Percentiles rank a stretch among this genome's conserved stretches.
phyloP scores from a whole-genome alignment of 306 rosid species.

The Echinosophora koreensis region DNA sequence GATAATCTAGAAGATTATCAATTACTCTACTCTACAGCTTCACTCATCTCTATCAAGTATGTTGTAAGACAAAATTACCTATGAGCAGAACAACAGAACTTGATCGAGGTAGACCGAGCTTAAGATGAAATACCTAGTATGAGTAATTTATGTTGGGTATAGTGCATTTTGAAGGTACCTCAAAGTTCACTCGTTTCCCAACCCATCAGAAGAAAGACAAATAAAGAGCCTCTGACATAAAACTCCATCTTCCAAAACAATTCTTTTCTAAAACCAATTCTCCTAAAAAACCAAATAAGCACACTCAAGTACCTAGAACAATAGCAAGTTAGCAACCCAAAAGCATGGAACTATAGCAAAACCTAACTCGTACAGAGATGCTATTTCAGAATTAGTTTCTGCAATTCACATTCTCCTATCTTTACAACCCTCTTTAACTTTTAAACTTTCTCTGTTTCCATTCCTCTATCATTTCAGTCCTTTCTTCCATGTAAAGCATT shows the following conservation, averaged over 20 bases:
- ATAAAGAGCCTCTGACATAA: not conserved
- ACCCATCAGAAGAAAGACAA: not conserved
- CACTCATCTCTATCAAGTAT: slow-evolving; percentile 13
- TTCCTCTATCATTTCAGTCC: not conserved
- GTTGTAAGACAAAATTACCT: not conserved
- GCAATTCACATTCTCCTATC: not conserved
- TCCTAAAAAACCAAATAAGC: slow-evolving; percentile 16
- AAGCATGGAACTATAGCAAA: not conserved
- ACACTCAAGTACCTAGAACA: not conserved
- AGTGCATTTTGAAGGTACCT: not conserved
- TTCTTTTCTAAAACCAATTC: not conserved
- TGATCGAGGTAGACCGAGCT: slow-evolving; percentile 11
- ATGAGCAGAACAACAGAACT: slow-evolving; percentile 5
- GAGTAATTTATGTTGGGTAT: not conserved
- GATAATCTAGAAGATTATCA: no score
- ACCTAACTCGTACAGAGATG: not conserved
- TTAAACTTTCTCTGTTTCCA: slow-evolving; percentile 10
- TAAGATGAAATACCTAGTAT: slow-evolving; percentile 12
- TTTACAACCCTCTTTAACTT: not conserved
- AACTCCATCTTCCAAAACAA: slow-evolving; percentile 12
- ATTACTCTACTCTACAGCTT: not conserved
- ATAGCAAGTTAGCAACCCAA: slow-evolving; percentile 1
- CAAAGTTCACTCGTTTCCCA: not conserved
- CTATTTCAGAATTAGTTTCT: not conserved
- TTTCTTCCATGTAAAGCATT: slow-evolving; percentile 5